These are phyloP conservation scores for Saccharomycopsis olivae DNA, from an alignment of 805 yeast species.

Conservation along the genomic window DNA sequence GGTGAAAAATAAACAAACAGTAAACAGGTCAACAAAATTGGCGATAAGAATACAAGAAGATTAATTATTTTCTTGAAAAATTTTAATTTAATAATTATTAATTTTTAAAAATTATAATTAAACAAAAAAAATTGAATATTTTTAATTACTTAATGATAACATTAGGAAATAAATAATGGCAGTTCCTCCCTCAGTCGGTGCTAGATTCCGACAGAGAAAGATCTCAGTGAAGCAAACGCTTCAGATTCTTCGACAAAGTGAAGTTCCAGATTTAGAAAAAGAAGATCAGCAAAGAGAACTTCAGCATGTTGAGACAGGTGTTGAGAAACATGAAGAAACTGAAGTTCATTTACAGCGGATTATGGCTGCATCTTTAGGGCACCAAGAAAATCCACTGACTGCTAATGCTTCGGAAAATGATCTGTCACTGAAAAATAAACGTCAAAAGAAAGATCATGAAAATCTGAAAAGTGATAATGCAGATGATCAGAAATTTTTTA, in stretches of 20 bases:
- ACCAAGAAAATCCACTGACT: too few relatives aligned
- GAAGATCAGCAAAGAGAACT: slow-evolving; percentile 73
- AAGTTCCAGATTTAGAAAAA: slow-evolving; percentile 70
- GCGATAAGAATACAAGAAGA: too few relatives aligned
- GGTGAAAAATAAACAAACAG: too few relatives aligned
- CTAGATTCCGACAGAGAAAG: slow-evolving; percentile 88
- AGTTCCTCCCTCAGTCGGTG: slow-evolving; percentile 22
- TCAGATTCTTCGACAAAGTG: slow-evolving; percentile 64
- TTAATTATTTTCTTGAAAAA: too few relatives aligned
- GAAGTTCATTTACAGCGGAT: slow-evolving; percentile 93
- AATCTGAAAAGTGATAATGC: slow-evolving; percentile 13
- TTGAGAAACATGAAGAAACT: slow-evolving; percentile 94
- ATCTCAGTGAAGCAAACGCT: slow-evolving; percentile 85
- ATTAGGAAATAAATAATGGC: too few relatives aligned
- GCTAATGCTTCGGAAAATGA: not conserved
- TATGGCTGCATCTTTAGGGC: slow-evolving; percentile 26
- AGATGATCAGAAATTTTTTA: slow-evolving; percentile 37
- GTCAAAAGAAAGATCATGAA: not conserved
- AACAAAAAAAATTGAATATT: too few relatives aligned
- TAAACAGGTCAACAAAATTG: too few relatives aligned
- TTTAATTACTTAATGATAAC: too few relatives aligned
- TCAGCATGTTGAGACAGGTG: slow-evolving; percentile 92
- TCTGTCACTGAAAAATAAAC: not conserved
- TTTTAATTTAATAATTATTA: too few relatives aligned
- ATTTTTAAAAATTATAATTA: too few relatives aligned